These are phyloP conservation scores for Lactifluus subvellereus DNA, from an alignment of 768 basidiomycete genomes.

Conservation along the genomic window DNA sequence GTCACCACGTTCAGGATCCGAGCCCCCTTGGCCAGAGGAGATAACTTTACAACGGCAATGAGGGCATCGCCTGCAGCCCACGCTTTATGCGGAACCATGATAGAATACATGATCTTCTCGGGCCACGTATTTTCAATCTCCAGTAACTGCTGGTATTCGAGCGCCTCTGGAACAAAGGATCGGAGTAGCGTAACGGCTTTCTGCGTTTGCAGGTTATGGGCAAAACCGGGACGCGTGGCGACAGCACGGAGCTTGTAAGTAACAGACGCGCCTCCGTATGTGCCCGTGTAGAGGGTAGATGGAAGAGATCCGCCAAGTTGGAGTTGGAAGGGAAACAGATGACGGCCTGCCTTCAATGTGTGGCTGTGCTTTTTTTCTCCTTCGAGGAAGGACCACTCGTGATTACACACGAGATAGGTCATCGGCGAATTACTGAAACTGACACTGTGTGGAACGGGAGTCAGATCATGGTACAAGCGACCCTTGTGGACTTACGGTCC, in stretches of 20 bases:
- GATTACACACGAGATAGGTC: conserved; percentile 63
- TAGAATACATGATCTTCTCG: conserved; percentile 91
- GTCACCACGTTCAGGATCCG: conserved; percentile 61
- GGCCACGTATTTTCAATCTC: conserved; percentile 99
- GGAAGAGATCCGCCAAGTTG: conserved; percentile 82
- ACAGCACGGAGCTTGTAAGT: conserved; percentile 87
- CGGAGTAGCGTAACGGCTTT: conserved; percentile 63
- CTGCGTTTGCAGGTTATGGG: conserved; percentile 57
- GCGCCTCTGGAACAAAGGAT: conserved; percentile 70
- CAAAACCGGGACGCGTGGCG: conserved; percentile 72
- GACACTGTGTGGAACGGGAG: conserved; percentile 30
- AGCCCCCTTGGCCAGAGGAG: conserved; percentile 81
- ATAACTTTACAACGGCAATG: conserved; percentile 79
- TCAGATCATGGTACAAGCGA: conserved; percentile 15
- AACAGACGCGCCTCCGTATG: conserved; percentile 57
- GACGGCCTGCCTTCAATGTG: conserved; percentile 93
- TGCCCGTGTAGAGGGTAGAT: conserved; percentile 57
- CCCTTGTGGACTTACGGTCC: conserved; percentile 48
- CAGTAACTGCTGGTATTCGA: conserved; percentile 93
- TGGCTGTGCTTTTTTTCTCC: conserved; percentile 72
- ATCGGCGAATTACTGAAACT: conserved; percentile 42
- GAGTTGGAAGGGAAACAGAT: conserved; percentile 88
- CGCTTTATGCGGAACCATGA: conserved; percentile 92
- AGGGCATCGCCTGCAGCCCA: conserved; percentile 88
- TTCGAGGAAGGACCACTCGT: conserved; percentile 92